Evolutionary conservation across 441 rosid genomes (phyloP).

Genomic region (Gossypium lobatum): DNA sequence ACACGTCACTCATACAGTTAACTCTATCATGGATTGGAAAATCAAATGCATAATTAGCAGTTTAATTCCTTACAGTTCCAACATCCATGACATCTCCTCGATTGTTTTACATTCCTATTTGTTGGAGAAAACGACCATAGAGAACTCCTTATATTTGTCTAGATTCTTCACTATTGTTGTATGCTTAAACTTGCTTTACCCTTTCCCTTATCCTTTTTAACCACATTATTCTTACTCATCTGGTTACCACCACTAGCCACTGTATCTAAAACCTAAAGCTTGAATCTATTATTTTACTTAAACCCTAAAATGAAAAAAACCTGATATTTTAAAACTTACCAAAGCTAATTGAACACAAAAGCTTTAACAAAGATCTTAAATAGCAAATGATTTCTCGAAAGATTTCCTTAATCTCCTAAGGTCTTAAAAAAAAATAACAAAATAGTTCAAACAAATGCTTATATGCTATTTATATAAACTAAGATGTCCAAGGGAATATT

Average conservation of each 20-base stretch:
- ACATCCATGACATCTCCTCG: not conserved
- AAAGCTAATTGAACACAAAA: not conserved
- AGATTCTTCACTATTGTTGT: not conserved
- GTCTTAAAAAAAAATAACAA: not conserved
- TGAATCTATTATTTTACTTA: not conserved
- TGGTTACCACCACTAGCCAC: not conserved
- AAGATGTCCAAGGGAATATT: not conserved
- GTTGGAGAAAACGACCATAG: not conserved
- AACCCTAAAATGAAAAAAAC: not conserved
- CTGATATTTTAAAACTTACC: not conserved
- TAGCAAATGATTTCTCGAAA: not conserved
- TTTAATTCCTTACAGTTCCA: not conserved
- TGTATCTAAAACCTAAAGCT: not conserved
- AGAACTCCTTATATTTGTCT: not conserved
- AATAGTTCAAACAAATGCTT: not conserved
- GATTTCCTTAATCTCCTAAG: not conserved
- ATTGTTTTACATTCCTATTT: not conserved
- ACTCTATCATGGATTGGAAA: not conserved
- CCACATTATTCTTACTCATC: not conserved
- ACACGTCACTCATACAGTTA: not conserved
- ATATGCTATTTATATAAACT: no score
- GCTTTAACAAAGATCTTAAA: not conserved
- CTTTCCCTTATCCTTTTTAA: not conserved
- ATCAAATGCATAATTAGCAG: not conserved
- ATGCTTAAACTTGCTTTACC: not conserved